Evolutionary conservation across 2,329 filamentous ascomycete genomes (phyloP).

Genomic region (Trichoderma asperellum): DNA sequence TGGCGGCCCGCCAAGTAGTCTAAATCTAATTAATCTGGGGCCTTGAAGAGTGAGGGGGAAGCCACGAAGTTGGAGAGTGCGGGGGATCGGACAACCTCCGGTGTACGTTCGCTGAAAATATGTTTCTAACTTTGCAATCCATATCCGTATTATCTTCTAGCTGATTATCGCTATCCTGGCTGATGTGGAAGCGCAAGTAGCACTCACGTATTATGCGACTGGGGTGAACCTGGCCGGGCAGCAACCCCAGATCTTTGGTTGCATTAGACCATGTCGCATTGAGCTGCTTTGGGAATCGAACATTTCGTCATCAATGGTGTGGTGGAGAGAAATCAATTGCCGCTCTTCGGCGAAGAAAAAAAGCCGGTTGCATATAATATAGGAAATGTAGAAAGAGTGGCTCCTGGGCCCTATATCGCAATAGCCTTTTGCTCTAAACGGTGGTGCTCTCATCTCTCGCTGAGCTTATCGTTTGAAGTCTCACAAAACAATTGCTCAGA

Average conservation of each 20-base stretch:
- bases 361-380: background rate
- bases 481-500: background rate
- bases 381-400: background rate
- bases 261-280: background rate
- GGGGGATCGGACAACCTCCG: slow-evolving; percentile 25
- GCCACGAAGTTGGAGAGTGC: slow-evolving; percentile 6
- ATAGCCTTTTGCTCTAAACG: background rate
- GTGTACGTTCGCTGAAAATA: background rate
- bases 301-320: background rate
- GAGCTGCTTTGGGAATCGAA: background rate
- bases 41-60: slow-evolving; percentile 7
- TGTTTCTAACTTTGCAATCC: background rate
- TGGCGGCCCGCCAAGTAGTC: slow-evolving; percentile 22
- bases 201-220: background rate
- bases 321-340: background rate
- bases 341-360: background rate
- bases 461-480: background rate
- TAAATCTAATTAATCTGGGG: slow-evolving; percentile 22
- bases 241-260: slow-evolving; percentile 3
- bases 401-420: background rate
- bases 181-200: background rate
- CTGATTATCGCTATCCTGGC: background rate
- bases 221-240: background rate
- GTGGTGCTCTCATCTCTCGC: background rate
- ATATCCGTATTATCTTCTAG: slow-evolving; percentile 21